Evolutionary conservation across 805 yeast genomes (phyloP).

Genomic region (Ogataea saltuana): DNA sequence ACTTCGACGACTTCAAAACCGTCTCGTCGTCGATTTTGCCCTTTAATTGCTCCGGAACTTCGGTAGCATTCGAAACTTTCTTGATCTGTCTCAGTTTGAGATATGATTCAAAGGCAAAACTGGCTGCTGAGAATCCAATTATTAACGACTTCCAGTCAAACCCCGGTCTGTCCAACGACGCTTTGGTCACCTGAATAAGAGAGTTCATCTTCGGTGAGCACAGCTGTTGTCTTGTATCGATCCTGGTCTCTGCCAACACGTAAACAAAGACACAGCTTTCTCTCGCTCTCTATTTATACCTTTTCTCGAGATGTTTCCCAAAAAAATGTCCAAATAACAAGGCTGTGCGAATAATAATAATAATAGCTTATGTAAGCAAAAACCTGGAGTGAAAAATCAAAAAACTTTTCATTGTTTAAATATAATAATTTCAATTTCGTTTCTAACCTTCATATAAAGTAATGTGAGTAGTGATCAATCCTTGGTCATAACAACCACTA

Average conservation of each 20-base stretch:
- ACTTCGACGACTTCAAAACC: constrained; percentile 72
- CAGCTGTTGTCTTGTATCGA: not conserved
- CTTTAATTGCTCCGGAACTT: constrained; percentile 69
- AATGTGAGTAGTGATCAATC: constrained; percentile 8
- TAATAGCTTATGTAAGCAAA: not conserved
- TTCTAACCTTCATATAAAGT: constrained; percentile 15
- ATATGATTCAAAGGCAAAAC: constrained; percentile 73
- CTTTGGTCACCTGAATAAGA: constrained; percentile 42
- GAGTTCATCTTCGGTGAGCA: constrained; percentile 20
- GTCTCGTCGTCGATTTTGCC: constrained; percentile 71
- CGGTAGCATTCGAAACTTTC: constrained; percentile 49
- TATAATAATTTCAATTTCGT: constrained; percentile 13
- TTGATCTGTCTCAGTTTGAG: constrained; percentile 76
- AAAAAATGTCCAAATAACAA: too few species aligned
- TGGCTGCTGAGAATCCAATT: constrained; percentile 71
- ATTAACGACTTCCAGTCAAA: constrained; percentile 82
- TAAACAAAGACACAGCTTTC: not conserved
- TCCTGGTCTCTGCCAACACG: not conserved
- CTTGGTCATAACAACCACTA: constrained; percentile 7
- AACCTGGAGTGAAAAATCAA: not conserved
- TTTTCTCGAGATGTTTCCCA: not conserved
- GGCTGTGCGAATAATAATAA: too few species aligned
- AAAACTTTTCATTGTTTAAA: not conserved
- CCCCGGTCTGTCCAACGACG: constrained; percentile 61
- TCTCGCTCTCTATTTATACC: not conserved